These are phyloP conservation scores for Rhodamnia argentea DNA, from an alignment of 345 rosid species.

Conservation along the genomic window DNA sequence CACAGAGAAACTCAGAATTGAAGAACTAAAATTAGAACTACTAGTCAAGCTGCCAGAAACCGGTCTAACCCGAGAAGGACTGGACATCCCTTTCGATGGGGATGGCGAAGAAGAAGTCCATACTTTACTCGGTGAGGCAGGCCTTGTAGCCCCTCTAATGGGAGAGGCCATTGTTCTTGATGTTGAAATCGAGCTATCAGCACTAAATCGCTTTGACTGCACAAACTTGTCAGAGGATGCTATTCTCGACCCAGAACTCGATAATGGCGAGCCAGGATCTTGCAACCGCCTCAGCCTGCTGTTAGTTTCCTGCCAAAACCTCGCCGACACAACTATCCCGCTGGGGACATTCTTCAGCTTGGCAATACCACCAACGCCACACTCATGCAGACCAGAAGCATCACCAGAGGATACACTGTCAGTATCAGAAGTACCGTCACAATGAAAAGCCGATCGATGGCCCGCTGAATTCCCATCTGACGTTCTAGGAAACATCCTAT, in stretches of 20 bases:
- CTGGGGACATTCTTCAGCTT: conserved; percentile 34
- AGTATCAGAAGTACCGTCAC: conserved; percentile 43
- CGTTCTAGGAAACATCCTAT: conserved; percentile 28
- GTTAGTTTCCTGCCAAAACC: conserved; percentile 96
- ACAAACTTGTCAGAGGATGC: conserved; percentile 29
- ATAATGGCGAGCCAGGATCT: conserved; percentile 74
- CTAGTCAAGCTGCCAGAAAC: conserved; percentile 9
- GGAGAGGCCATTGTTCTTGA: conserved; percentile 66
- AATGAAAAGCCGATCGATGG: background rate
- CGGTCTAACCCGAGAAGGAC: conserved; percentile 66
- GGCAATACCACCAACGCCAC: conserved; percentile 20
- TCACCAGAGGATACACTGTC: conserved; percentile 81
- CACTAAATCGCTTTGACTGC: conserved; percentile 58
- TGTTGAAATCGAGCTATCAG: conserved; percentile 39
- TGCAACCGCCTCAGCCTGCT: conserved; percentile 77
- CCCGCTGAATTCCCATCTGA: conserved; percentile 5
- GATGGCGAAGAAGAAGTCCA: conserved; percentile 48
- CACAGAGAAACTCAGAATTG: conserved; percentile 78
- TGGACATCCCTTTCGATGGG: conserved; percentile 46
- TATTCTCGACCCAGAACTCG: conserved; percentile 49
- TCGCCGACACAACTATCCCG: conserved; percentile 45
- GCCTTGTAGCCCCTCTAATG: conserved; percentile 42
- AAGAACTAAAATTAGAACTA: conserved; percentile 38
- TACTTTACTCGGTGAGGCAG: conserved; percentile 81
- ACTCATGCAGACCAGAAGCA: conserved; percentile 46